Base-by-base conservation (phyloP, 441 rosid genomes). In the Pelargonium fulgidum region DNA sequence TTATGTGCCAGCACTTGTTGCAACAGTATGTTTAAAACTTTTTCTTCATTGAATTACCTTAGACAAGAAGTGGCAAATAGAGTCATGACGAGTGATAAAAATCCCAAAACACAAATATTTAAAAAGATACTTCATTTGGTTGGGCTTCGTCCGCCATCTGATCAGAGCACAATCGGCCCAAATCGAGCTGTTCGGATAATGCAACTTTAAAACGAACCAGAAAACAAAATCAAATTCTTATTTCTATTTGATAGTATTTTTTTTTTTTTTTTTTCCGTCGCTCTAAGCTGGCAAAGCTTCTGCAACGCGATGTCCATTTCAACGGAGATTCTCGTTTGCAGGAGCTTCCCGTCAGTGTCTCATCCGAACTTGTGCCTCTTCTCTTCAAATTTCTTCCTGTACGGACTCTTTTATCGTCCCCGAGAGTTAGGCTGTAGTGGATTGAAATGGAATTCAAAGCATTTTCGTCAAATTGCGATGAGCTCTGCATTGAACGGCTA, bases 241-340 rank as follows among this genome's bases (percentile, higher is more conserved):
- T 26, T 56, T 56, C 26, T 56, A 22, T 17, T 56, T 9, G 58
- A 54, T 16, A n/a, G n/a, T n/a, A n/a, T n/a, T n/a, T n/a, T n/a
- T n/a, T n/a, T n/a, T n/a, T n/a, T n/a, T 50, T 50, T 19, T 13
- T 4, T 50, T 50, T 41, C n/a, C 8, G 17, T 50, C 19, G 10
- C 61, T 54, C 19, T 54, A 54, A 54, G 61, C 22, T 17, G 62
- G 20, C 26, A 19, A 56, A 56, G 62, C 62, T 17, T 56, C 62
- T 17, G 48, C 44, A 14, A 68, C 69, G 20, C 67, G 54, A 75
- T 77, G 78, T 41, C 72, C 13, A 44, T 74, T 69, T 75, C 80
- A 59, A 68, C 82, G 80, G 82, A 80, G 72, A 69, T 79, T 72
- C 61, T 89, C 4, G 68, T 79, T 64, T 73, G 78, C 70, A 73